Evolutionary conservation across 2,329 filamentous ascomycete genomes (phyloP), one percentile per base, ranked within the genome.

Genomic region (Fusarium neocosmosporiellum): DNA sequence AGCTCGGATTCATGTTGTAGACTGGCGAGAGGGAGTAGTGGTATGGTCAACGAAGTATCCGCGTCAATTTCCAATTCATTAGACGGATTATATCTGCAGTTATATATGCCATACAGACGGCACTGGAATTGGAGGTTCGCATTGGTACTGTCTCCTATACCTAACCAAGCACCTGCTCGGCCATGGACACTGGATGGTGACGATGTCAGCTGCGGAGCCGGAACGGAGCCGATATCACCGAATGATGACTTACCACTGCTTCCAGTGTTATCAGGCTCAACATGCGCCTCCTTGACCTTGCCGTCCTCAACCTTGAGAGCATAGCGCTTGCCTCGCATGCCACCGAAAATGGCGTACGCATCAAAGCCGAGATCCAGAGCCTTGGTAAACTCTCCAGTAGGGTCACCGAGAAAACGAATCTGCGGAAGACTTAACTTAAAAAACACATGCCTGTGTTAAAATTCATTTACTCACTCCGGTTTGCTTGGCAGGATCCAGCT

Each of bases 391-490:
- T 89, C 87, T 66, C 90, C 92, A 9, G 90, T 88, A 9, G 94
- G 93, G 82, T 98, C 95, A 59, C 92, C 94, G 46, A 98, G 87
- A 88, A 97, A 98, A 72, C 95, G 94, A 78, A 98, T 92, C 93
- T 96, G 70, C n/a, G n/a, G 24, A 34, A 14, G 27, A 16, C 27
- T 53, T 20, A 53, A 31, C 48, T 31, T 7, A 31, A 53, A 29
- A 50, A 33, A 31, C 18, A 31, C 48, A 53, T 20, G 27, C 11
- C 18, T 27, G 27, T 53, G 7, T 20, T 7, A 53, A 53, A 13
- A 14, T 53, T 33, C 27, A 31, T 64, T 8, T 36, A 88, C 92
- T 83, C 89, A 97, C 94, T 58, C 93, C 93, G 68, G 92, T 94
- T 81, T 90, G 88, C 75, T 89, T 89, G 7, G 88, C 85, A 13